Base-by-base conservation (phyloP, 306 rosid genomes). In the Dicorynia guianensis region DNA sequence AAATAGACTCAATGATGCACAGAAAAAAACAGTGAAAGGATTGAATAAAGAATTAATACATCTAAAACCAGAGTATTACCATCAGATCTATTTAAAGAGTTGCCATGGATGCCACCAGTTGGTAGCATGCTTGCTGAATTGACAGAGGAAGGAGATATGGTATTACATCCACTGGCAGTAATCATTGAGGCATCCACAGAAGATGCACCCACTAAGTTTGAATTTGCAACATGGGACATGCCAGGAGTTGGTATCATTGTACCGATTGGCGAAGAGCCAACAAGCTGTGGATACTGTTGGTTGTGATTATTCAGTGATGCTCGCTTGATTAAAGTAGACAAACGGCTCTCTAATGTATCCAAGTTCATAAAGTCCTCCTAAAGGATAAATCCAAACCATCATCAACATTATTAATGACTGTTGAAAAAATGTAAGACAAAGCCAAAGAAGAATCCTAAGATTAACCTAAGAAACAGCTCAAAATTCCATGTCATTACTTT, bases 161-260 rank as follows among this genome's bases (percentile, higher is more conserved):
- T 82, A 62, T 80, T 81, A 80, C 82, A 54, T 42, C 91, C 95
- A 63, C 86, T 76, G 55, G 90, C 58, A 60, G 85, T 53, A 69
- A 85, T 81, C 87, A 87, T 69, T 14, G 93, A 87, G 82, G 92
- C 71, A 38, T 89, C 97, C 60, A 70, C 58, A 52, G 91, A 89
- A 80, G 97, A 86, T 11, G 91, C 48, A 71, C 78, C 91, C 58
- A 70, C 79, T 89, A 89, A 80, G 78, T 74, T 92, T 67, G 99
- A 85, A 88, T 88, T 90, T 77, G 89, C 86, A 80, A 80, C 72
- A 69, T 89, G 92, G 14, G 90, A 77, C 89, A 95, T 90, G 53
- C 99, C 98, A 46, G 99, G 97, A 6, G 99, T 95, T 18, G 99
- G 97, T 85, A 92, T 95, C 99, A 95, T 95, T 49, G 92, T 89